Evolutionary conservation across 805 yeast species (phyloP).

Genomic region (Candida tallmaniae): DNA sequence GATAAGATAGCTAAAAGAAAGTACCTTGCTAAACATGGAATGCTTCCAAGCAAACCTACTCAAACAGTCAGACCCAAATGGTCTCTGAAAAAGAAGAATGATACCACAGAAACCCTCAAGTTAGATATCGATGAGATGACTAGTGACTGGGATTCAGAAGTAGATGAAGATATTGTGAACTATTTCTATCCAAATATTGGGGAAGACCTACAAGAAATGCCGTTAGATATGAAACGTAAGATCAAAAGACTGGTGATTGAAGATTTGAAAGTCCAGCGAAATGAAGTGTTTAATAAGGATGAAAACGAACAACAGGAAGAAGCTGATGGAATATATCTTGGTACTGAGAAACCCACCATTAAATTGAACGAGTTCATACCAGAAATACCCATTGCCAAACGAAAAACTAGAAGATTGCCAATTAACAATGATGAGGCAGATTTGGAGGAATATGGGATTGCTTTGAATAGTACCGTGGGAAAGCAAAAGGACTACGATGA

Average conservation of each 20-base stretch:
- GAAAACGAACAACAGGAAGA: conserved; percentile 11
- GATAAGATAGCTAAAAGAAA: conserved; percentile 38
- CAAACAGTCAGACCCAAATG: conserved; percentile 23
- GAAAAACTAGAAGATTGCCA: conserved; percentile 27
- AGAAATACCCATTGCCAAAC: conserved; percentile 11
- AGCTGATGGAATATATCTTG: conserved; percentile 33
- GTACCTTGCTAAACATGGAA: conserved; percentile 40
- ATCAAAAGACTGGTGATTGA: conserved; percentile 32
- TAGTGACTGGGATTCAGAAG: conserved; percentile 33
- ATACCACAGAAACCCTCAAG: conserved; percentile 14
- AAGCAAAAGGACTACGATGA: conserved; percentile 25
- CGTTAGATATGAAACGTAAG: conserved; percentile 30
- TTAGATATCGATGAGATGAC: conserved; percentile 30
- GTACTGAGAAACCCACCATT: conserved; percentile 11
- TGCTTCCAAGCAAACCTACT: conserved; percentile 12
- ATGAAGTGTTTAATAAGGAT: conserved; percentile 10
- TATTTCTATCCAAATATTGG: conserved; percentile 39
- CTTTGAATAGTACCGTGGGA: conserved; percentile 24
- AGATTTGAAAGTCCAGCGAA: conserved; percentile 17
- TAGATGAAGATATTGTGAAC: conserved; percentile 36
- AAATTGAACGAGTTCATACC: conserved; percentile 19
- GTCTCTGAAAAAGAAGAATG: conserved; percentile 24
- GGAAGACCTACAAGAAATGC: conserved; percentile 21
- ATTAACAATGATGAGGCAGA: conserved; percentile 25
- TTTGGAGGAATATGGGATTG: conserved; percentile 37